Evolutionary conservation across 805 yeast genomes (phyloP), one percentile per base, ranked within the genome.

Genomic region (Candida adriatica): DNA sequence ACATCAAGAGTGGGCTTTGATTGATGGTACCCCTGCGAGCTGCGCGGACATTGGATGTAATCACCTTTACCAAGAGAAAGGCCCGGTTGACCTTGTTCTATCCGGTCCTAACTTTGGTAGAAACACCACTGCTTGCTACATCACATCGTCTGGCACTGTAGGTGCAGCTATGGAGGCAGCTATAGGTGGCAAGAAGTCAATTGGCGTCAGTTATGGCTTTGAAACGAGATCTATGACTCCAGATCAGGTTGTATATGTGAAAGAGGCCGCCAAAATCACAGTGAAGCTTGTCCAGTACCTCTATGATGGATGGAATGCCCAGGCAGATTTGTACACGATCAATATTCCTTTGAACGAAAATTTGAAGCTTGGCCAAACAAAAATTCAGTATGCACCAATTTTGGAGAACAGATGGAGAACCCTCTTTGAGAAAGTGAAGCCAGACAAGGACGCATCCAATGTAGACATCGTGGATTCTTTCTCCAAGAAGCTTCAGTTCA

Each of bases 81-180:
- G 69, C 4, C 79, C 80, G 1, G 74, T 88, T 15, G 96, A 92
- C 57, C 61, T 90, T 37, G 96, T 92, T 5, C 56, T 92, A 15
- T 82, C 95, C 34, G 98, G 98, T 1, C 98, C 98, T 6, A 92
- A 92, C 53, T 90, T 81, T 44, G 98, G 98, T 15, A 75, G 95
- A 51, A 92, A 92, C 57, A 78, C 95, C 2, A 75, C 90, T 16
- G 86, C 94, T 6, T 72, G 90, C 27, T 92, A 87, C 56, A 82
- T 87, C 34, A 69, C 92, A 47, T 76, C 96, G 5, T 79, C 94
- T 45, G 98, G 98, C 10, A 92, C 98, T 2, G 79, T 92, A 13
- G 98, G 98, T 16, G 97, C 95, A 4, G 92, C 96, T 1, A 73
- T 88, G 86, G 98, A 92, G 59, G 94, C 88, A 2, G 83, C 81